A percentile compares a stretch with the other conserved stretches of the same genome.
These are phyloP conservation scores for Backusella circina DNA, from an alignment of 192 early-diverging fungal species.

Conservation along the genomic window DNA sequence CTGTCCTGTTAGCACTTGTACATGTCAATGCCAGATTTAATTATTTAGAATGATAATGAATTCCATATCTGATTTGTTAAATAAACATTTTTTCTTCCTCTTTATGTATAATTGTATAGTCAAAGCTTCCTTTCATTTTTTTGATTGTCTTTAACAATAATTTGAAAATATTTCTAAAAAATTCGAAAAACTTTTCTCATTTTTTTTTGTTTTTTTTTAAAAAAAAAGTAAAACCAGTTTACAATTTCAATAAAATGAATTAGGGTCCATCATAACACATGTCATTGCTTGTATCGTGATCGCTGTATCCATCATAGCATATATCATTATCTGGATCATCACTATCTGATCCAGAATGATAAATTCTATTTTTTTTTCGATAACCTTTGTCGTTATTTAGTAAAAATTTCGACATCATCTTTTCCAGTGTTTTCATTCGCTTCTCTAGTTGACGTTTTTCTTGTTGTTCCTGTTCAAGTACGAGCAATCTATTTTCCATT, in stretches of 20 bases:
- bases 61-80: neutral
- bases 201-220: too few relatives aligned
- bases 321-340: neutral
- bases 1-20: constrained; percentile 94
- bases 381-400: neutral
- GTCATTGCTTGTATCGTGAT: neutral
- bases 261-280: neutral
- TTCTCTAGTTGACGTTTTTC: neutral
- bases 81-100: neutral
- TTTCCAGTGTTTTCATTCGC: neutral
- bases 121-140: too few relatives aligned
- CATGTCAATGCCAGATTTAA: constrained; percentile 57
- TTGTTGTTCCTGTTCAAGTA: neutral
- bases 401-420: neutral
- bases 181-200: too few relatives aligned
- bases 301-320: neutral
- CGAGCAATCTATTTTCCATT: neutral
- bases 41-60: neutral
- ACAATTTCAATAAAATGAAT: neutral
- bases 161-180: too few relatives aligned
- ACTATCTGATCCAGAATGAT: neutral
- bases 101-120: too few relatives aligned
- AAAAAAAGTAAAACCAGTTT: neutral
- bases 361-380: neutral
- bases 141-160: too few relatives aligned